Evolutionary conservation across 2,329 filamentous ascomycete genomes (phyloP).

Genomic region (Tolypocladium guangdongense): DNA sequence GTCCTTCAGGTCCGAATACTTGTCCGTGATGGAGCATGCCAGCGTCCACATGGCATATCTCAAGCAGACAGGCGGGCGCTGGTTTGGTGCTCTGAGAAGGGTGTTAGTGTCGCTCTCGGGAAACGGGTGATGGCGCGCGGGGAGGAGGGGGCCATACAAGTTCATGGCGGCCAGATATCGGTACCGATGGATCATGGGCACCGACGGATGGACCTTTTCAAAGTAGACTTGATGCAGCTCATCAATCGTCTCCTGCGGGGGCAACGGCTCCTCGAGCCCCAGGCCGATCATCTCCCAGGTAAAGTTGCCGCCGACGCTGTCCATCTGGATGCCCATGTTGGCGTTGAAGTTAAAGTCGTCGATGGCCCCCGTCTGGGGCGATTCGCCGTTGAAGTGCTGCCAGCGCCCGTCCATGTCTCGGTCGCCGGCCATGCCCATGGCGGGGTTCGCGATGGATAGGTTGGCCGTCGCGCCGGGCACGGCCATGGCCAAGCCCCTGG

Average conservation of each 20-base stretch:
- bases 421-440: slow-evolving; percentile 34
- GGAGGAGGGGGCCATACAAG: slow-evolving; percentile 37
- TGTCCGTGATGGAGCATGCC: slow-evolving; percentile 76
- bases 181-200: slow-evolving; percentile 82
- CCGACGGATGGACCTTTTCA: slow-evolving; percentile 74
- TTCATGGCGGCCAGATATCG: slow-evolving; percentile 85
- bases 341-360: slow-evolving; percentile 49
- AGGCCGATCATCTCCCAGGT: slow-evolving; percentile 69
- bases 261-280: slow-evolving; percentile 47
- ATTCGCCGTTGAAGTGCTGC: slow-evolving; percentile 44
- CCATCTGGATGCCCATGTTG: slow-evolving; percentile 38
- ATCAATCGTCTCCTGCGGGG: slow-evolving; percentile 56
- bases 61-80: slow-evolving; percentile 76
- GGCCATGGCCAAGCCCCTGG: slow-evolving; percentile 20
- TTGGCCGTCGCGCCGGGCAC: slow-evolving; percentile 13
- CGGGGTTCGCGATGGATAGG: slow-evolving; percentile 29
- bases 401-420: slow-evolving; percentile 39
- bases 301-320: slow-evolving; percentile 44
- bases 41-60: slow-evolving; percentile 95
- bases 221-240: slow-evolving; percentile 88
- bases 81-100: slow-evolving; percentile 53
- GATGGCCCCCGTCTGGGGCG: slow-evolving; percentile 34
- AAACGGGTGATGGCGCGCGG: not conserved
- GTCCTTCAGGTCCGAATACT: slow-evolving; percentile 67
- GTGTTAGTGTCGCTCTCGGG: not conserved